Percentiles rank a stretch among this genome's conserved stretches.
Evolutionary conservation across 2,329 filamentous ascomycete species (phyloP).

Genomic region (Epichloe sibirici): DNA sequence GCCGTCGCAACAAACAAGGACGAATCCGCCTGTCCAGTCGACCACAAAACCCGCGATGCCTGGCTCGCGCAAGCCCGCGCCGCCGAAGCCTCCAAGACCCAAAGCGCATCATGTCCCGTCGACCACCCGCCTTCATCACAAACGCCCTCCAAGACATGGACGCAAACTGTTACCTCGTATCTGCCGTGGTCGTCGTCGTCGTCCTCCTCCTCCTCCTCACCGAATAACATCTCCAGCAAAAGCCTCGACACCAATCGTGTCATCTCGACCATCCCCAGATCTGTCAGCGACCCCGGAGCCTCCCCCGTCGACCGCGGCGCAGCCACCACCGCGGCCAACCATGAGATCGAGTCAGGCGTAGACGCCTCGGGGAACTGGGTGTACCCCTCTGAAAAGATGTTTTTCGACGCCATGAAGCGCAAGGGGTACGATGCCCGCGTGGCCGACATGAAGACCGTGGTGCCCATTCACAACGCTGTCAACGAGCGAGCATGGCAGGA

Average conservation of each 20-base stretch:
- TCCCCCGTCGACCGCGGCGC: conserved; percentile 29
- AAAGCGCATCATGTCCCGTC: conserved; percentile 21
- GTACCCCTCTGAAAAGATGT: conserved; percentile 93
- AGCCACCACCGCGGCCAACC: conserved; percentile 61
- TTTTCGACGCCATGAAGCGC: conserved; percentile 91
- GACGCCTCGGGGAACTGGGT: conserved; percentile 82
- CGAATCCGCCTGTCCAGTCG: conserved; percentile 61
- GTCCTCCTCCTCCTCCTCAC: conserved; percentile 15
- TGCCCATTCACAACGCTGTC: conserved; percentile 96
- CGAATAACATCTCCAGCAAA: conserved; percentile 6
- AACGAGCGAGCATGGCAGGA: conserved; percentile 94
- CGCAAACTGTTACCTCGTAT: conserved; percentile 28
- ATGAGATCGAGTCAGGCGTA: conserved; percentile 64
- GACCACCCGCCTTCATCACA: conserved; percentile 15
- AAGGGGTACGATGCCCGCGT: conserved; percentile 66
- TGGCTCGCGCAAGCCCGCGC: conserved; percentile 65
- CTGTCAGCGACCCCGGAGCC: conserved; percentile 24
- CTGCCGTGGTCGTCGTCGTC: conserved; percentile 27
- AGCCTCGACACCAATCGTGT: conserved; percentile 55
- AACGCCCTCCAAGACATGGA: conserved; percentile 27
- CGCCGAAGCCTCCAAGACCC: conserved; percentile 27
- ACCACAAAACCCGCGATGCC: conserved; percentile 75
- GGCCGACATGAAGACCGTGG: conserved; percentile 77
- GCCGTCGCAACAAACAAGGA: conserved; percentile 9
- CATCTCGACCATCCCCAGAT: conserved; percentile 68